Conservation (phyloP, 306 rosid genomes). For the Betula pendula region DNA sequence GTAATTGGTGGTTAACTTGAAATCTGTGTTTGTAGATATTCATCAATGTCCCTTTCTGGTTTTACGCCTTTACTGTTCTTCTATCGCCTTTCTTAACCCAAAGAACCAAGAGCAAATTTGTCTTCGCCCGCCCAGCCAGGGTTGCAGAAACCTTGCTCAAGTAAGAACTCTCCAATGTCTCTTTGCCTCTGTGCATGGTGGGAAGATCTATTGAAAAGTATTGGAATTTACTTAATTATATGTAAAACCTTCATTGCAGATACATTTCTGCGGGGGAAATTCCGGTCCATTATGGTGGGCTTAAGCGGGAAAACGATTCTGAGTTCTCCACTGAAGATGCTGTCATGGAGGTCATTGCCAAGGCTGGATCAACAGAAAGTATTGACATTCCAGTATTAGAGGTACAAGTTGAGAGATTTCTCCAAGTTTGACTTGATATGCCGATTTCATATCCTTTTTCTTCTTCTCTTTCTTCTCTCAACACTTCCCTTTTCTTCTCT, state of each 20-base stretch:
- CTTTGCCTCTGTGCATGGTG: neutral
- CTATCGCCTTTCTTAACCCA: constrained; percentile 54
- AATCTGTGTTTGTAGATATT: constrained; percentile 41
- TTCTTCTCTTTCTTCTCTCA: too few species aligned
- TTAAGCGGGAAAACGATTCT: constrained; percentile 47
- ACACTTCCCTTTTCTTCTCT: too few species aligned
- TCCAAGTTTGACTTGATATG: neutral
- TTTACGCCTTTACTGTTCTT: constrained; percentile 50
- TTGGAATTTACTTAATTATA: neutral
- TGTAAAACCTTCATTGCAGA: constrained; percentile 25
- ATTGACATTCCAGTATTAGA: constrained; percentile 51
- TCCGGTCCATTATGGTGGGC: constrained; percentile 49
- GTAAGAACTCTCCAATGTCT: constrained; percentile 27
- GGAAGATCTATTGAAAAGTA: neutral
- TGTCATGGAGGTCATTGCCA: constrained; percentile 37
- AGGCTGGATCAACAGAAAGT: constrained; percentile 47
- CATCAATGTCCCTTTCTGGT: constrained; percentile 66
- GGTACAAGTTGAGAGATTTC: constrained; percentile 24
- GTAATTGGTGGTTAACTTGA: constrained; percentile 12
- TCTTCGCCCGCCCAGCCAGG: constrained; percentile 50
- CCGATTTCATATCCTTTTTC: too few species aligned
- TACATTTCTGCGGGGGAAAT: constrained; percentile 53
- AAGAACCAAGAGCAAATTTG: constrained; percentile 57
- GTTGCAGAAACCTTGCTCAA: constrained; percentile 47
- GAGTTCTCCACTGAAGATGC: constrained; percentile 39